phyloP scores from a whole-genome alignment of 805 yeast species.

The Metschnikowia sp. region DNA sequence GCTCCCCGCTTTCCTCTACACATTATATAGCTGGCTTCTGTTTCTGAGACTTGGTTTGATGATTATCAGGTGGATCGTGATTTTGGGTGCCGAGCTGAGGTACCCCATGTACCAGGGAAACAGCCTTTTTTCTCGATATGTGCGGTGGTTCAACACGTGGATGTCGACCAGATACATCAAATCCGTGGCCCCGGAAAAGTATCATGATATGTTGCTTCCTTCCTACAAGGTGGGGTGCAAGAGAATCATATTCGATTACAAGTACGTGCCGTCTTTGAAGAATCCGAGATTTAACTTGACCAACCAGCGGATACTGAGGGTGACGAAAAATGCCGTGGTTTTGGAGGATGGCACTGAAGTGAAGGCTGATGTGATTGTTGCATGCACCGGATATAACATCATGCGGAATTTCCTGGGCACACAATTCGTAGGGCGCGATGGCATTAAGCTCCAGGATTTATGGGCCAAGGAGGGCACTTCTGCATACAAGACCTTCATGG shows the following conservation, averaged over 20 bases:
- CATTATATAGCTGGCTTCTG: slow-evolving; percentile 23
- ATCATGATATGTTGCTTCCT: slow-evolving; percentile 33
- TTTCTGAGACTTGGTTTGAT: slow-evolving; percentile 27
- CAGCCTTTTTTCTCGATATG: slow-evolving; percentile 23
- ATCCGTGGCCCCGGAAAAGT: slow-evolving; percentile 28
- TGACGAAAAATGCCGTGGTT: slow-evolving; percentile 28
- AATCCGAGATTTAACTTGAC: slow-evolving; percentile 29
- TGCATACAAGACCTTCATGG: slow-evolving; percentile 35
- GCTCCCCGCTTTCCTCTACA: slow-evolving; percentile 22
- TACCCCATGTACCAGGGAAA: slow-evolving; percentile 36
- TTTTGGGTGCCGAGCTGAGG: slow-evolving; percentile 29
- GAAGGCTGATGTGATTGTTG: slow-evolving; percentile 37
- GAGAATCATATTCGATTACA: slow-evolving; percentile 37
- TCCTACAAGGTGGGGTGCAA: slow-evolving; percentile 42
- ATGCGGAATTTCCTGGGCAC: slow-evolving; percentile 17
- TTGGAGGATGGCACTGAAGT: slow-evolving; percentile 26
- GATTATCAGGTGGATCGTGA: slow-evolving; percentile 27
- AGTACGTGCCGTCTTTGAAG: slow-evolving; percentile 31
- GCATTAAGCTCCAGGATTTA: slow-evolving; percentile 18
- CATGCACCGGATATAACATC: slow-evolving; percentile 41
- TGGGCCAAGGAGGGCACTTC: slow-evolving; percentile 32
- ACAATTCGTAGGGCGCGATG: slow-evolving; percentile 26
- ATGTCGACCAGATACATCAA: slow-evolving; percentile 25
- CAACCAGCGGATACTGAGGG: slow-evolving; percentile 20
- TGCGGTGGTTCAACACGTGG: slow-evolving; percentile 24